A percentile compares a stretch with the other conserved stretches of the same genome.
Conservation (phyloP, 2,329 filamentous ascomycete genomes). For the Aureobasidium sp. region DNA sequence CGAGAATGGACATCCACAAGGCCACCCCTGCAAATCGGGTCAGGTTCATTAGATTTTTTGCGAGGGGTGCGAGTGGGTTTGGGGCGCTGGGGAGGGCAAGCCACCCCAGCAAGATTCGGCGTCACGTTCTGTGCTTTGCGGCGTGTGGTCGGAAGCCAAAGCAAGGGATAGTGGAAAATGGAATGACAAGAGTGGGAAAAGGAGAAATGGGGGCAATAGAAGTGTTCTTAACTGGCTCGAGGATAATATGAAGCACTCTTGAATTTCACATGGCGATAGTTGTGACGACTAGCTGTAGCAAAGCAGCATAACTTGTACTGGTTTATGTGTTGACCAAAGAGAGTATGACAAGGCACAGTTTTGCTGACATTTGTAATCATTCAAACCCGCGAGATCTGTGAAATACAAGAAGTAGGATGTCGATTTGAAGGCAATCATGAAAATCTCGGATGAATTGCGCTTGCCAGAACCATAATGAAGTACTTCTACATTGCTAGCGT, state of each 20-base stretch:
- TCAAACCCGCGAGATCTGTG: too few species aligned
- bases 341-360: too few species aligned
- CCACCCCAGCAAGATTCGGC: not conserved
- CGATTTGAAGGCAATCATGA: too few species aligned
- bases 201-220: not conserved
- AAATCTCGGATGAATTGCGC: too few species aligned
- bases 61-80: not conserved
- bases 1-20: not conserved
- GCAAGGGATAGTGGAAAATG: not conserved
- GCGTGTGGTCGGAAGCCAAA: not conserved
- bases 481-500: too few species aligned
- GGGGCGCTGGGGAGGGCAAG: not conserved
- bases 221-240: not conserved
- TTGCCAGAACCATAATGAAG: too few species aligned
- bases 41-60: not conserved
- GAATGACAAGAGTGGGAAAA: not conserved
- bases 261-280: too few species aligned
- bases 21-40: not conserved
- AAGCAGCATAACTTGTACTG: too few species aligned
- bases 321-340: too few species aligned
- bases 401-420: too few species aligned
- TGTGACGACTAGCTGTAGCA: too few species aligned
- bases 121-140: not conserved
- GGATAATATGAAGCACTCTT: not conserved
- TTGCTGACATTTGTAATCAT: too few species aligned